Evolutionary conservation across 805 yeast species (phyloP).

Genomic region (Pichia kluyveri): DNA sequence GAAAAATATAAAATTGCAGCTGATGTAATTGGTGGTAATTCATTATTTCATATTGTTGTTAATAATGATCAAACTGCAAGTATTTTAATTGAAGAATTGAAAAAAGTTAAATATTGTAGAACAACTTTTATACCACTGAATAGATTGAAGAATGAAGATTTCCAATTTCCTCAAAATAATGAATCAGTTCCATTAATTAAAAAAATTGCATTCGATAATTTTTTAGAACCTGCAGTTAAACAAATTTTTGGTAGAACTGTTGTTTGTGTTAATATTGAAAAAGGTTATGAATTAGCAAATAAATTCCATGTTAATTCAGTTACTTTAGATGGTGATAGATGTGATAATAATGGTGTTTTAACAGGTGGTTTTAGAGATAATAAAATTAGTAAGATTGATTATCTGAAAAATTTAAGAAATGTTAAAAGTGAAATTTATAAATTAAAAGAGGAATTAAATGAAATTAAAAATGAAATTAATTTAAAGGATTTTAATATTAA

Average conservation of each 20-base stretch:
- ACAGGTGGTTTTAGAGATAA: constrained; percentile 83
- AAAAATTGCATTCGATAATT: constrained; percentile 55
- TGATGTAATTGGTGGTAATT: constrained; percentile 82
- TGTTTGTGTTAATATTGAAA: constrained; percentile 60
- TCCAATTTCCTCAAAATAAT: constrained; percentile 51
- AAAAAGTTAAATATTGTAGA: constrained; percentile 64
- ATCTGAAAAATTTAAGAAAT: constrained; percentile 46
- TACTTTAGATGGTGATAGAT: constrained; percentile 87
- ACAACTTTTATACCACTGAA: constrained; percentile 89
- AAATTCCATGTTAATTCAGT: constrained; percentile 59
- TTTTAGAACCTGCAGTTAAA: constrained; percentile 55
- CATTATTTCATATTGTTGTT: constrained; percentile 83
- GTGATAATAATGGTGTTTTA: constrained; percentile 73
- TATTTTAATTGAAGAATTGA: constrained; percentile 65
- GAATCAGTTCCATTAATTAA: constrained; percentile 71
- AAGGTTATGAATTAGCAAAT: constrained; percentile 61
- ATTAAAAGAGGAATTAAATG: constrained; percentile 30
- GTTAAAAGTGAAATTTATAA: constrained; percentile 41
- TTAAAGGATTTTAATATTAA: constrained; percentile 45
- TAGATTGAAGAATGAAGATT: constrained; percentile 38
- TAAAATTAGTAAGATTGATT: constrained; percentile 60
- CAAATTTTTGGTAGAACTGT: constrained; percentile 79
- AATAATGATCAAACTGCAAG: constrained; percentile 82
- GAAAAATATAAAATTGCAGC: constrained; percentile 79
- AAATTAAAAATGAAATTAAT: constrained; percentile 30